These are phyloP conservation scores for Leccinum broughii DNA, from an alignment of 768 basidiomycete species.

Conservation along the genomic window DNA sequence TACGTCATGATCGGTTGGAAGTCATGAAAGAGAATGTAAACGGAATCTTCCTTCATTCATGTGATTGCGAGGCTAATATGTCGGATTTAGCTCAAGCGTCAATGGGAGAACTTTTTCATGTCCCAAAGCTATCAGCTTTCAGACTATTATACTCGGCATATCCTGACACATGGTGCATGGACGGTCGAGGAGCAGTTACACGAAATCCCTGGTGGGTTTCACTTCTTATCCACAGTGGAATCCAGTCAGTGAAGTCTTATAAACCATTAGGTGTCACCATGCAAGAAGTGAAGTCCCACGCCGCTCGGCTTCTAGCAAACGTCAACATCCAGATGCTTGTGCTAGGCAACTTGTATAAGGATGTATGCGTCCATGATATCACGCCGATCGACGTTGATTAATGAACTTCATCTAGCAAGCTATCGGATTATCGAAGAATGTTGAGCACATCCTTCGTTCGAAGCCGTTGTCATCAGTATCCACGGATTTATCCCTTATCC, in stretches of 20 bases:
- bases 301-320: constrained; percentile 56
- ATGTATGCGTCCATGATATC: constrained; percentile 48
- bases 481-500: constrained; percentile 52
- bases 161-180: constrained; percentile 73
- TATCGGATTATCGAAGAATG: constrained; percentile 64
- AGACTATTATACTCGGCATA: constrained; percentile 71
- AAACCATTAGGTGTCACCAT: constrained; percentile 58
- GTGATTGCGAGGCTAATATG: constrained; percentile 1
- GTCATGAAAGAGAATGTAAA: constrained; percentile 83
- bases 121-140: constrained; percentile 80
- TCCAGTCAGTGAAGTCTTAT: not conserved
- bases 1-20: constrained; percentile 70
- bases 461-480: constrained; percentile 44
- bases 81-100: constrained; percentile 58
- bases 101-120: constrained; percentile 86
- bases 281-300: constrained; percentile 69
- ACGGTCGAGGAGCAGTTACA: constrained; percentile 73
- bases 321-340: constrained; percentile 73
- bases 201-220: constrained; percentile 67
- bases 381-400: not conserved
- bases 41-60: constrained; percentile 13
- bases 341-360: constrained; percentile 81
- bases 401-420: constrained; percentile 59
- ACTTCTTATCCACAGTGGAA: not conserved
- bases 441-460: constrained; percentile 63